These are phyloP conservation scores for Cladophialophora psammophila DNA, from an alignment of 2,329 filamentous ascomycete genomes.

Conservation along the genomic window DNA sequence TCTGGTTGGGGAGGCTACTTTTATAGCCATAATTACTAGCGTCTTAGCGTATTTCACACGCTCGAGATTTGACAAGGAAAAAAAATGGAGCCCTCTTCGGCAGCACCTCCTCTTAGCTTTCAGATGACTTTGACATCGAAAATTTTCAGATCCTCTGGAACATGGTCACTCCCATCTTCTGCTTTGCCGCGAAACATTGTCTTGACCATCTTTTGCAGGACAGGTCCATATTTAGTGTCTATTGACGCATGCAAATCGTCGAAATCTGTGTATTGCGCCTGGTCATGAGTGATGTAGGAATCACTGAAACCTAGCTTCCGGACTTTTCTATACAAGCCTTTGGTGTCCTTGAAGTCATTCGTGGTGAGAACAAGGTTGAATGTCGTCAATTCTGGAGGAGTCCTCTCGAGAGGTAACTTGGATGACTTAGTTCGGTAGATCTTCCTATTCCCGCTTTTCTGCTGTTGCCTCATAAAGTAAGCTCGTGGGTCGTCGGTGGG, in stretches of 20 bases:
- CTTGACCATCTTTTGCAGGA: slow-evolving; percentile 11
- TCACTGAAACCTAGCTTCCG: slow-evolving; percentile 3
- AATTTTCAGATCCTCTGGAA: slow-evolving; percentile 20
- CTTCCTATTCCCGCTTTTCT: slow-evolving; percentile 5
- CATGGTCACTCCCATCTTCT: background rate
- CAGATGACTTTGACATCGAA: background rate
- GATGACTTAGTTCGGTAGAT: slow-evolving; percentile 32
- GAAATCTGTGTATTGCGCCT: slow-evolving; percentile 6
- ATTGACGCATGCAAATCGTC: slow-evolving; percentile 1
- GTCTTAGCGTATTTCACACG: no score
- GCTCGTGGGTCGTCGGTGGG: slow-evolving; percentile 44
- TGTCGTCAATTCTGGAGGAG: slow-evolving; percentile 18
- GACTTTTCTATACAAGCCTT: background rate
- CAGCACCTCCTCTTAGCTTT: background rate
- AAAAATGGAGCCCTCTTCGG: background rate
- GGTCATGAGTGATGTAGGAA: slow-evolving; percentile 5
- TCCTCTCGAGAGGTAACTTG: slow-evolving; percentile 34
- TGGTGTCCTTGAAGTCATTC: slow-evolving; percentile 6
- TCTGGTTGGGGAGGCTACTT: no score
- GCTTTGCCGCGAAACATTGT: background rate
- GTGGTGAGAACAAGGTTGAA: slow-evolving; percentile 12
- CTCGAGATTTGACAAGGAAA: background rate
- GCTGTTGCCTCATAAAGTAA: slow-evolving; percentile 43
- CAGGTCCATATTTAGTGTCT: background rate
- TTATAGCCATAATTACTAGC: no score